These are phyloP conservation scores for Steccherinum ochraceum DNA, from an alignment of 768 basidiomycete genomes.

Conservation along the genomic window DNA sequence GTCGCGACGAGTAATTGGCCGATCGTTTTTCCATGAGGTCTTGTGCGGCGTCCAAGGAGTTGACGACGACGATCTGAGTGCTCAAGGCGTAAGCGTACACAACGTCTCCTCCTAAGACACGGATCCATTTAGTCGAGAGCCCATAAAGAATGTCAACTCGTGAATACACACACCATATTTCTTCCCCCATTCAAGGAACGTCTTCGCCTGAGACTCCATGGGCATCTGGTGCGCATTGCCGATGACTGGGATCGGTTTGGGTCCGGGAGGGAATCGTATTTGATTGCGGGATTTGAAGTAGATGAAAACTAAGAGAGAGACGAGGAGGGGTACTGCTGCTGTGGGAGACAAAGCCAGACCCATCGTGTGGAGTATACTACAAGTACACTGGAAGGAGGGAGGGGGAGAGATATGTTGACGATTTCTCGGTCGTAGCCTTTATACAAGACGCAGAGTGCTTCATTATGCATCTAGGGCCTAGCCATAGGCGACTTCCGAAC, in stretches of 20 bases:
- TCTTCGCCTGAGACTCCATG: constrained; percentile 14
- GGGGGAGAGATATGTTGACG: no score
- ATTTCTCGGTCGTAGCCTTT: no score
- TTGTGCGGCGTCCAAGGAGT: constrained; percentile 22
- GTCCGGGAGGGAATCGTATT: constrained; percentile 25
- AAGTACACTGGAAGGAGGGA: no score
- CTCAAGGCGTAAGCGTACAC: constrained; percentile 24
- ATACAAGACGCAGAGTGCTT: no score
- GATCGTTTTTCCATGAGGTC: constrained; percentile 29
- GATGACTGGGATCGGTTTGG: constrained; percentile 22
- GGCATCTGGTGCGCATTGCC: constrained; percentile 26
- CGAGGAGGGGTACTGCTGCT: no score
- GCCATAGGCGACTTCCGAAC: no score
- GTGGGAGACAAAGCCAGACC: no score
- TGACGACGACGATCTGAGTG: constrained; percentile 24
- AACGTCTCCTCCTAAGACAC: constrained; percentile 25
- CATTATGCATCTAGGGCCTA: no score
- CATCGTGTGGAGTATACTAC: no score
- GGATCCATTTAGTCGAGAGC: no score
- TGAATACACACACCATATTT: constrained; percentile 18
- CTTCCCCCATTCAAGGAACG: constrained; percentile 22
- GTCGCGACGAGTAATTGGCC: constrained; percentile 27
- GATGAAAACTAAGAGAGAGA: no score
- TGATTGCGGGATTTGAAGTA: no score
- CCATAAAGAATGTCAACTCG: constrained; percentile 3